phyloP scores from a whole-genome alignment of 2,329 filamentous ascomycete genomes.

The Dactylellina parvicollis region DNA sequence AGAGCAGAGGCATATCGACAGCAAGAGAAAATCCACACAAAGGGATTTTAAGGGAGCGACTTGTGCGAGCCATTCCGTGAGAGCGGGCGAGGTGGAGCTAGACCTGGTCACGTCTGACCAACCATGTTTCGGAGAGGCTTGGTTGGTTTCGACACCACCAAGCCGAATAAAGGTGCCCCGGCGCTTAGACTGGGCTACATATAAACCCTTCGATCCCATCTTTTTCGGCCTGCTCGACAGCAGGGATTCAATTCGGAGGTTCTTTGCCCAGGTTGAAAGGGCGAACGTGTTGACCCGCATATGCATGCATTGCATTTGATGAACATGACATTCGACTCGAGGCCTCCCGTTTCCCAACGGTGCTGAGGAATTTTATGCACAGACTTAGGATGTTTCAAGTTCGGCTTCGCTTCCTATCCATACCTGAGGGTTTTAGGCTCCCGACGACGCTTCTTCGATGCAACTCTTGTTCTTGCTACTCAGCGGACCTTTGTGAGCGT shows the following conservation, averaged over 20 bases:
- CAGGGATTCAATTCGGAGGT: conserved; percentile 20
- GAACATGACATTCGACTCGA: conserved; percentile 38
- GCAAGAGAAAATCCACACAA: conserved; percentile 13
- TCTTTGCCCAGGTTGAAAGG: conserved; percentile 19
- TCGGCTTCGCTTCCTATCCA: not conserved
- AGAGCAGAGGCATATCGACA: conserved; percentile 9
- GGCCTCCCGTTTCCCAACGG: conserved; percentile 13
- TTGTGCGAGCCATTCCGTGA: conserved; percentile 19
- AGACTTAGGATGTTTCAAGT: not conserved
- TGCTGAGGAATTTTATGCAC: not conserved
- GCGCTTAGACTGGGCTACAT: conserved; percentile 47
- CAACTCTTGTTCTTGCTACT: too few species aligned
- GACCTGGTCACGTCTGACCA: conserved; percentile 44
- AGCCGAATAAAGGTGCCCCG: conserved; percentile 46
- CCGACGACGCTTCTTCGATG: too few species aligned
- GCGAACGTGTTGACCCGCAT: conserved; percentile 43
- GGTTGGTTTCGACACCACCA: conserved; percentile 54
- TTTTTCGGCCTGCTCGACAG: conserved; percentile 20
- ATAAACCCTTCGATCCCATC: conserved; percentile 44
- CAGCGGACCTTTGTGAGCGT: too few species aligned
- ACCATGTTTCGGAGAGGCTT: conserved; percentile 53
- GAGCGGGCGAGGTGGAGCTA: conserved; percentile 42
- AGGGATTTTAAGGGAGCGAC: conserved; percentile 31
- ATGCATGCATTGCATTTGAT: conserved; percentile 42
- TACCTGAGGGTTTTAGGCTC: not conserved